Base-by-base conservation (phyloP, 108 stramenopile genomes). In the Skeletonema grethae region DNA sequence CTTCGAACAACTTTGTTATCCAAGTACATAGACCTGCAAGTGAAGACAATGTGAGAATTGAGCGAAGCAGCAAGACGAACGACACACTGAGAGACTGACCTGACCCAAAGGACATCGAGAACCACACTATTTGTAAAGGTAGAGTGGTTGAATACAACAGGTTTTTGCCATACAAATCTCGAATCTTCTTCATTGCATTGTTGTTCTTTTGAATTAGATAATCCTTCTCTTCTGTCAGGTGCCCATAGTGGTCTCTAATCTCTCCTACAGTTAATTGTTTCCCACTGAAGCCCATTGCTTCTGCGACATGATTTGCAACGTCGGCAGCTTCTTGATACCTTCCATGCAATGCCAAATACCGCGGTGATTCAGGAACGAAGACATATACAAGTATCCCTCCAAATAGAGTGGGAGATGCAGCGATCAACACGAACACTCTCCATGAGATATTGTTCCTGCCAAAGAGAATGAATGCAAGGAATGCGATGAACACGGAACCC, bases 1-100 rank as follows among this genome's bases (percentile, higher is more conserved):
- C 30, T n/a, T 69, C 59, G 16, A 65, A 65, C 5, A 65, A 16
- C 32, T 34, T 72, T 15, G 65, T 56, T 7, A 72, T 72, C 70
- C 70, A 72, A 5, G 61, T 31, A 35, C 64, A 72, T n/a, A 66
- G 32, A 16, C 70, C 70, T 43, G 13, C 41, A 43, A 43, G 15
- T 3, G 4, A 15, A n/a, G 15, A 43, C 0, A 43, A 11, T 43
- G 41, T 43, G 15, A 43, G 41, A 2, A 43, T 43, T 43, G 15
- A 43, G 41, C 41, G 3, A 43, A 43, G 3, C 4, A 15, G 15
- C 15, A 4, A n/a, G 41, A 43, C 41, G 5, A 43, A 15, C 15
- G 4, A n/a, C n/a, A n/a, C 41, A 43, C 15, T n/a, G 1, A 12
- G 13, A 4, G 41, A 43, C 41, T 43, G 39, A 64, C 13, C 41